Conservation (phyloP, 805 yeast species). For the Torulaspora quercuum region DNA sequence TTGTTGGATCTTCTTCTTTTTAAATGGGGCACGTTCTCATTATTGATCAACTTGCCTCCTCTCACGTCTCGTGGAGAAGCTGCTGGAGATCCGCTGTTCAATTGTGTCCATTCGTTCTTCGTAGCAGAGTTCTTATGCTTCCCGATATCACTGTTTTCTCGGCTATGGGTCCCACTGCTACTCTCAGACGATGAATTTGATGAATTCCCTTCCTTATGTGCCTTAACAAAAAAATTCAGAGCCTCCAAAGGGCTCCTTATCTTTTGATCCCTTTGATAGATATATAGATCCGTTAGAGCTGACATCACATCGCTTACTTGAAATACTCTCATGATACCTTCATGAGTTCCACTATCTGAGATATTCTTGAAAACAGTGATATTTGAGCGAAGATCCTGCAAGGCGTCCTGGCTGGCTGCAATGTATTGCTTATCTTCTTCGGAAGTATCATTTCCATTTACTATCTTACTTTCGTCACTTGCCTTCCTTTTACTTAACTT, state of each 20-base stretch:
- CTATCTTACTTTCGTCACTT: slow-evolving; percentile 5
- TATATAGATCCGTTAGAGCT: slow-evolving; percentile 61
- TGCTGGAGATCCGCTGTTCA: slow-evolving; percentile 10
- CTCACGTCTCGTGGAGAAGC: slow-evolving; percentile 8
- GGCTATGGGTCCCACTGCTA: background rate
- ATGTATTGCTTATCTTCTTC: slow-evolving; percentile 2
- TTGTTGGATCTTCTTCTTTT: slow-evolving; percentile 12
- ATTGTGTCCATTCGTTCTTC: background rate
- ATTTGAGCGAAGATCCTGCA: slow-evolving; percentile 37
- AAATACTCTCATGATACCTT: slow-evolving; percentile 62
- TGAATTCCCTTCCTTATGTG: slow-evolving; percentile 3
- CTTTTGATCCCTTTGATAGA: slow-evolving; percentile 47
- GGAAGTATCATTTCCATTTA: slow-evolving; percentile 1
- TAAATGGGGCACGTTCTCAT: background rate
- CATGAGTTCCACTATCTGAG: slow-evolving; percentile 60
- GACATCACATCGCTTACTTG: slow-evolving; percentile 80
- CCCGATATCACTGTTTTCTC: background rate
- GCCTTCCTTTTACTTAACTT: slow-evolving; percentile 11
- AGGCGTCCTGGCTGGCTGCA: slow-evolving; percentile 18
- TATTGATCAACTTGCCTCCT: slow-evolving; percentile 1
- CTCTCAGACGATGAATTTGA: background rate
- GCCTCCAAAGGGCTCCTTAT: slow-evolving; percentile 55
- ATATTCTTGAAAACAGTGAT: slow-evolving; percentile 47
- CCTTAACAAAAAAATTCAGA: slow-evolving; percentile 41
- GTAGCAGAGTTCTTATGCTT: background rate